Evolutionary conservation across 495 filamentous ascomycete species (phyloP).

Genomic region (Barbatosphaeria neglecta): DNA sequence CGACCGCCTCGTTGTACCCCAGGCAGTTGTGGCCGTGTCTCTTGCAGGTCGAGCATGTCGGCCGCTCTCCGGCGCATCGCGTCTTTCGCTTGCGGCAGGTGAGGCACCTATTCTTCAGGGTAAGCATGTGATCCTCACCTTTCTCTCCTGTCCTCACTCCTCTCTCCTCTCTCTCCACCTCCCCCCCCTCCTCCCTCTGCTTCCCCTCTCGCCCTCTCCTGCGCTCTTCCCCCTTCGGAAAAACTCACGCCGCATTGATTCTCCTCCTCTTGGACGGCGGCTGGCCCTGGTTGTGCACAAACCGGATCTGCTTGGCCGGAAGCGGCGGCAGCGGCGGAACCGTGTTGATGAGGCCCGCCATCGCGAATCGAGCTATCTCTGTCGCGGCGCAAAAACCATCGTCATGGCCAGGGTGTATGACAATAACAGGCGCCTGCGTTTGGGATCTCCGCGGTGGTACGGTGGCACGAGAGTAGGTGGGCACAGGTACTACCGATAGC

Average conservation of each 20-base stretch:
- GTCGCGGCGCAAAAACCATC: conserved; percentile 11
- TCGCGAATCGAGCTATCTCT: conserved; percentile 17
- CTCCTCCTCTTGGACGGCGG: conserved; percentile 70
- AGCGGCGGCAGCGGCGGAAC: too few relatives aligned
- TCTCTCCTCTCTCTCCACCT: neutral
- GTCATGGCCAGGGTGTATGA: conserved; percentile 1
- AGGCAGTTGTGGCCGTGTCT: conserved; percentile 63
- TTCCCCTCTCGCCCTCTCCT: conserved; percentile 2
- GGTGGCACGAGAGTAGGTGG: too few relatives aligned
- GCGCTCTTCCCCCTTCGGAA: conserved; percentile 3
- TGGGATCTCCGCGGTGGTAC: too few relatives aligned
- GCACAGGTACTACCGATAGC: too few relatives aligned
- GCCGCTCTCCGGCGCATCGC: conserved; percentile 67
- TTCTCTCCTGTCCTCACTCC: conserved; percentile 4
- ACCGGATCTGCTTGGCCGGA: conserved; percentile 52
- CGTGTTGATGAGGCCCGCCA: conserved; percentile 31
- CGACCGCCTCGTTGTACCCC: conserved; percentile 47
- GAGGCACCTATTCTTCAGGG: conserved; percentile 43
- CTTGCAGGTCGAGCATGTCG: conserved; percentile 61
- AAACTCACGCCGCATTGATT: conserved; percentile 67
- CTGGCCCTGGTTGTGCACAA: conserved; percentile 71
- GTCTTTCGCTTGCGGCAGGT: conserved; percentile 79
- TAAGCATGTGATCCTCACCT: neutral
- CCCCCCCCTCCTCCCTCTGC: conserved; percentile 3
- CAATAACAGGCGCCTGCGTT: neutral